Percentiles rank a stretch among this genome's conserved stretches.
Evolutionary conservation across 495 filamentous ascomycete genomes (phyloP).

Genomic region (Glonium stellatum): DNA sequence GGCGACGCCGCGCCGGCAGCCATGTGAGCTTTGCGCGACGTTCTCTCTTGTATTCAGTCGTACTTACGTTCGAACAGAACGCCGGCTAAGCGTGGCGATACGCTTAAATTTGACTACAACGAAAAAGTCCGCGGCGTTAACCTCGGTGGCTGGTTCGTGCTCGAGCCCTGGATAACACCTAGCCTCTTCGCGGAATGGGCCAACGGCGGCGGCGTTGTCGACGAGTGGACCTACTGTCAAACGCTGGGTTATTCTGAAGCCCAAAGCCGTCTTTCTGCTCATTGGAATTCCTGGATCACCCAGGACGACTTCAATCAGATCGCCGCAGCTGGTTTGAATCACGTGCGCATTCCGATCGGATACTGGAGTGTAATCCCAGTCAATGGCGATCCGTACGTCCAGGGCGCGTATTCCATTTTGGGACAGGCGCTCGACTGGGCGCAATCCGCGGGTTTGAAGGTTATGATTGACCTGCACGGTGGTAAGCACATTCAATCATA

Average conservation of each 20-base stretch:
- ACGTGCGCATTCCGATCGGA: conserved; percentile 71
- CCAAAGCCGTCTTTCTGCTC: conserved; percentile 27
- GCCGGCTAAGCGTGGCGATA: conserved; percentile 20
- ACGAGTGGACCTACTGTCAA: conserved; percentile 36
- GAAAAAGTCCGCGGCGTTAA: conserved; percentile 45
- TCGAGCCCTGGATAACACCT: conserved; percentile 46
- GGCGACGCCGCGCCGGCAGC: conserved; percentile 1
- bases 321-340: conserved; percentile 58
- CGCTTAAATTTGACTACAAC: conserved; percentile 33
- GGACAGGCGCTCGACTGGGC: conserved; percentile 67
- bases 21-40: background rate
- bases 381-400: conserved; percentile 61
- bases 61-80: background rate
- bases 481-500: conserved; percentile 39
- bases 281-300: conserved; percentile 54
- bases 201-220: conserved; percentile 30
- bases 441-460: conserved; percentile 51
- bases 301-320: conserved; percentile 62
- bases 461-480: conserved; percentile 66
- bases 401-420: conserved; percentile 62
- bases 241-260: conserved; percentile 35
- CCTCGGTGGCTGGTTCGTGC: conserved; percentile 46
- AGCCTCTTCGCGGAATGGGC: conserved; percentile 36
- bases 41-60: background rate
- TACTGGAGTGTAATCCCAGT: conserved; percentile 64